Evolutionary conservation across 2,329 filamentous ascomycete species (phyloP).

Genomic region (Colletotrichum camelliae): DNA sequence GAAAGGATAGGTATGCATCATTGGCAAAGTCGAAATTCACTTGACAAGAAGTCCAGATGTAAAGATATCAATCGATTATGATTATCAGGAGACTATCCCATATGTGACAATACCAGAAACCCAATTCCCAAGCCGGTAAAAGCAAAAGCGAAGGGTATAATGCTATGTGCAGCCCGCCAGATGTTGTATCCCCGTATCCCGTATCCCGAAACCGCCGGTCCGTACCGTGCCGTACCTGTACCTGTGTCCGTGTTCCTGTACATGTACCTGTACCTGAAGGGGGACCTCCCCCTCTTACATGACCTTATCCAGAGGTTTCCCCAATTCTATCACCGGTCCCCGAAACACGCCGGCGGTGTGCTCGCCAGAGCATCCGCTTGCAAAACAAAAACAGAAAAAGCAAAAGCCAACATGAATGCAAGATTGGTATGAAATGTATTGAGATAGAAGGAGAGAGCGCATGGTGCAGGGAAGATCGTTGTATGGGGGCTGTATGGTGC

Average conservation of each 20-base stretch:
- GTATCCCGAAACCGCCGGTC: background rate
- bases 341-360: background rate
- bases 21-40: background rate
- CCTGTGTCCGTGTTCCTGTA: background rate
- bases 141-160: conserved; percentile 23
- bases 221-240: background rate
- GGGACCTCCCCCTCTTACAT: background rate
- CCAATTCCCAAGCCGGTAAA: conserved; percentile 8
- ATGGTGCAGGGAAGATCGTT: background rate
- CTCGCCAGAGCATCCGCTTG: background rate
- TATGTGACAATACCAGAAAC: conserved; percentile 16
- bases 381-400: background rate
- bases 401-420: conserved; percentile 3
- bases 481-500: background rate
- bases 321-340: background rate
- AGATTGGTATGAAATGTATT: conserved; percentile 6
- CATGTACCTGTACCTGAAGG: background rate
- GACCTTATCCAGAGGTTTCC: background rate
- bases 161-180: conserved; percentile 24
- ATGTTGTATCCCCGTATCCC: conserved; percentile 7
- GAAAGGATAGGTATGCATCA: background rate
- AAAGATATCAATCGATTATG: conserved; percentile 17
- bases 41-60: background rate
- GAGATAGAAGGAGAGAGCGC: background rate
- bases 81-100: conserved; percentile 24